Evolutionary conservation across 768 basidiomycete genomes (phyloP).

Genomic region (Collybiopsis confluens): DNA sequence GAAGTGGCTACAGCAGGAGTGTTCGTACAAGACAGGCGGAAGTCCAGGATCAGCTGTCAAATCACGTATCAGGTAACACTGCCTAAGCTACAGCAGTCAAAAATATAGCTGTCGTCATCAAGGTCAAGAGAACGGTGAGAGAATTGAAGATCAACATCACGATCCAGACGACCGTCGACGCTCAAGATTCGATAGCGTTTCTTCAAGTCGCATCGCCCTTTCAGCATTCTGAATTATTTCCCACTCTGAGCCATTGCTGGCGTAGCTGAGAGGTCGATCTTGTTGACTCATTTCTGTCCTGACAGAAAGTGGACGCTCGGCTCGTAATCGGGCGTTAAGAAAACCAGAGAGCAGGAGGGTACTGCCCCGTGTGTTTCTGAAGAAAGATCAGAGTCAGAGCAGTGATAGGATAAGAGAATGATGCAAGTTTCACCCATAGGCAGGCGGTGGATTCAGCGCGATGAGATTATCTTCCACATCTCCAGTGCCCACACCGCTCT

Average conservation of each 20-base stretch:
- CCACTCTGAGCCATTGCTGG: slow-evolving; percentile 52
- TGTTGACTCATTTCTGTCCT: slow-evolving; percentile 18
- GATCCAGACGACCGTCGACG: background rate
- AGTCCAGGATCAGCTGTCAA: too few relatives aligned
- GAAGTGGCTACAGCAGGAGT: too few relatives aligned
- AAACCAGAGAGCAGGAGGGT: slow-evolving; percentile 54
- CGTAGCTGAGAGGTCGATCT: slow-evolving; percentile 51
- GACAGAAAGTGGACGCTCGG: slow-evolving; percentile 39
- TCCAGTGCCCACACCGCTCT: slow-evolving; percentile 66
- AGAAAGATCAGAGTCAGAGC: too few relatives aligned
- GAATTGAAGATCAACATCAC: background rate
- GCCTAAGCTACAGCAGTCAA: too few relatives aligned
- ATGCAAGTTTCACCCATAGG: slow-evolving; percentile 45
- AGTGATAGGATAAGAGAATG: too few relatives aligned
- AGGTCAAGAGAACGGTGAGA: too few relatives aligned
- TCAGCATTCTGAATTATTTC: slow-evolving; percentile 51
- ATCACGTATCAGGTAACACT: too few relatives aligned
- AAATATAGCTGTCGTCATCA: too few relatives aligned
- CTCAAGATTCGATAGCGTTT: slow-evolving; percentile 47
- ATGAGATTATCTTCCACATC: slow-evolving; percentile 72
- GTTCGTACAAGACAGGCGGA: too few relatives aligned
- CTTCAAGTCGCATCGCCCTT: slow-evolving; percentile 48
- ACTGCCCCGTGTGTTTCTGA: slow-evolving; percentile 57
- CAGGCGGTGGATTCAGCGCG: slow-evolving; percentile 66
- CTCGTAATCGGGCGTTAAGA: slow-evolving; percentile 43